A percentile compares a stretch with the other conserved stretches of the same genome.
Evolutionary conservation across 495 filamentous ascomycete species (phyloP).

Genomic region (Hypomontagnella submonticulosa): DNA sequence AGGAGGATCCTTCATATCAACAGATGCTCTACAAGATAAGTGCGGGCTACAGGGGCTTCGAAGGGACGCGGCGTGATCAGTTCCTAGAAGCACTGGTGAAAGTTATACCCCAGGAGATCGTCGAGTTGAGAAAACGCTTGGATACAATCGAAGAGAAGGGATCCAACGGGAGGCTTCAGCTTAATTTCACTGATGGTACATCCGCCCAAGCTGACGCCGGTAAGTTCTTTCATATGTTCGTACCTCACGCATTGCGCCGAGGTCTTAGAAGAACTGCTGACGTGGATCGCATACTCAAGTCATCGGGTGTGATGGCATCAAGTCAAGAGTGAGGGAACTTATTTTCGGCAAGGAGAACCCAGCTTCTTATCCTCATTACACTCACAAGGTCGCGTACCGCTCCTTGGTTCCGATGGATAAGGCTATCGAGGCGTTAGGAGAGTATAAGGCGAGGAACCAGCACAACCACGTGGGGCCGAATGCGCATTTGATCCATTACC

Average conservation of each 20-base stretch:
- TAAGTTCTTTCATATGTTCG: constrained; percentile 3
- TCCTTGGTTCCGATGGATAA: constrained; percentile 63
- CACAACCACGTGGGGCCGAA: constrained; percentile 59
- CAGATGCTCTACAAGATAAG: constrained; percentile 36
- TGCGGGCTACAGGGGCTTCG: constrained; percentile 43
- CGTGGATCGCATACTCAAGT: constrained; percentile 12
- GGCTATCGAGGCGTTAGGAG: constrained; percentile 59
- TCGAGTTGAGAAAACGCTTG: constrained; percentile 49
- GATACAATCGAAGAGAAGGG: constrained; percentile 36
- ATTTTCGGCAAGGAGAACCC: constrained; percentile 54
- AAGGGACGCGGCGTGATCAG: constrained; percentile 58
- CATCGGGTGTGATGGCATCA: constrained; percentile 54
- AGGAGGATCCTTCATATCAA: constrained; percentile 28
- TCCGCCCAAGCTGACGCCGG: constrained; percentile 52
- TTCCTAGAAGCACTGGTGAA: constrained; percentile 62
- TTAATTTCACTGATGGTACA: constrained; percentile 50
- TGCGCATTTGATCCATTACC: constrained; percentile 61
- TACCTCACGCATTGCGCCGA: too few species aligned
- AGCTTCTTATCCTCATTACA: constrained; percentile 56
- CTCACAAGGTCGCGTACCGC: constrained; percentile 63
- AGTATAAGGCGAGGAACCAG: constrained; percentile 57
- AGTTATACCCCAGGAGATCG: constrained; percentile 55
- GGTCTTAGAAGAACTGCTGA: constrained; percentile 3
- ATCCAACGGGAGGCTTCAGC: constrained; percentile 27
- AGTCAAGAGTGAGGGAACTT: constrained; percentile 48